Evolutionary conservation across 73 alveolate genomes (phyloP), one percentile per base, ranked within the genome.

Genomic region (Uronychia setigera): DNA sequence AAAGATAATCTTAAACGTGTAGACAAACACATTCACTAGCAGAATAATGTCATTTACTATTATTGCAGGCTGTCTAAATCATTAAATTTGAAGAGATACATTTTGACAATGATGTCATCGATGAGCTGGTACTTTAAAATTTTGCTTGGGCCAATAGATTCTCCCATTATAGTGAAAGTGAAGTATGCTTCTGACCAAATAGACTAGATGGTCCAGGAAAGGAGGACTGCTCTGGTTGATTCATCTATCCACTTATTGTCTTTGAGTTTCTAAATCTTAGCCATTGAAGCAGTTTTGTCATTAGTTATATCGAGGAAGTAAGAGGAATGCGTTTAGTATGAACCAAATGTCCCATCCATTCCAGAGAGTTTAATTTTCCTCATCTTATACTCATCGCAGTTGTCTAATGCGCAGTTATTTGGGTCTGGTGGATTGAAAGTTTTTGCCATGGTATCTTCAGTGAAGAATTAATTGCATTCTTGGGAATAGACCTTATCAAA

Each of bases 201-300:
- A 29, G 31, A n/a, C 29, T 80, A 28, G 59, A 34, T 29, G 14
- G 87, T 58, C 79, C 79, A 80, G 26, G 58, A 13, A n/a, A 80
- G 27, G 5, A 57, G 57, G 19, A 80, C 32, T n/a, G 79, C 87
- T 35, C 87, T 35, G 1, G 87, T 35, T 1, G 32, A 19, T 0
- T 35, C 78, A 30, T 80, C 87, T 9, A 80, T 80, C 87, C 87
- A 80, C 31, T 58, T 57, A 29, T 80, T 35, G 1, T 60, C 59
- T 58, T 57, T 35, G 31, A 80, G 79, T 0, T 57, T n/a, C 28
- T 58, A 32, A 0, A 80, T 80, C 0, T 28, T 80, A 9, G 78
- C 60, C 67, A 46, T 46, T 46, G 67, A 46, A 5, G n/a, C 19
- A 11, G 67, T 46, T 19, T 46, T 46, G 67, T 46, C 67, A 46